Conservation (phyloP, 179 eudicot species). For the Vitellaria paradoxa region DNA sequence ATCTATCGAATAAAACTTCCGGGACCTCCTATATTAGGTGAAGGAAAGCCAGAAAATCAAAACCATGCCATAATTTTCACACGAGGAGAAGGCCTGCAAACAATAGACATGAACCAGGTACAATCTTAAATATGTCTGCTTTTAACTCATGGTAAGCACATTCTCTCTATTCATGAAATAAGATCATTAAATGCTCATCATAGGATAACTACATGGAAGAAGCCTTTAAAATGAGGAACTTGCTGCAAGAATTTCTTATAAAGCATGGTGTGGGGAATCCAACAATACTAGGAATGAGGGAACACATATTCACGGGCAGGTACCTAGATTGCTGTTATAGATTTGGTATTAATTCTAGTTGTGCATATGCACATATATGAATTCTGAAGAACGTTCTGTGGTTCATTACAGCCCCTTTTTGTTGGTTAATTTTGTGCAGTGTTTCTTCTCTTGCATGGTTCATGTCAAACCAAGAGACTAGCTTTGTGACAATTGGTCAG, state of each 20-base stretch:
- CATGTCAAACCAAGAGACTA: conserved; percentile 97
- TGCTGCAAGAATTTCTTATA: conserved; percentile 87
- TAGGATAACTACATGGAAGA: conserved; percentile 99
- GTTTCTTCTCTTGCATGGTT: conserved; percentile 99
- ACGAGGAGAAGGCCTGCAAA: conserved; percentile 98
- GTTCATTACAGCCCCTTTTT: conserved; percentile 5
- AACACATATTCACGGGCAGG: conserved; percentile 99
- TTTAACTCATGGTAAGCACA: not conserved
- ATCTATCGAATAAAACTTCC: conserved; percentile 93
- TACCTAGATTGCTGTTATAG: conserved; percentile 16
- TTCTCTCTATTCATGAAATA: not conserved
- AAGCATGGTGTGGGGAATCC: conserved; percentile 85
- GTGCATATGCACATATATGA: not conserved
- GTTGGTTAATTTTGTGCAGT: conserved; percentile 47
- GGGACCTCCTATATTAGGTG: conserved; percentile 92
- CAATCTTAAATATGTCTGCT: not conserved
- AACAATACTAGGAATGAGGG: conserved; percentile 96
- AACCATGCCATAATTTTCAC: conserved; percentile 98
- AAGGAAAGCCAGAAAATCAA: conserved; percentile 99
- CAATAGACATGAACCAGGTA: conserved; percentile 99
- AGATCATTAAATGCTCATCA: not conserved
- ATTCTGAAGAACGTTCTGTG: not conserved
- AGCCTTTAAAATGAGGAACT: conserved; percentile 97
- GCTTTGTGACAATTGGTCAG: conserved; percentile 98
- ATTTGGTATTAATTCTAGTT: conserved; percentile 13